Percentiles rank a stretch among this genome's conserved stretches.
These are phyloP conservation scores for Rauvolfia tetraphylla DNA, from an alignment of 257 asterid species.

Conservation along the genomic window DNA sequence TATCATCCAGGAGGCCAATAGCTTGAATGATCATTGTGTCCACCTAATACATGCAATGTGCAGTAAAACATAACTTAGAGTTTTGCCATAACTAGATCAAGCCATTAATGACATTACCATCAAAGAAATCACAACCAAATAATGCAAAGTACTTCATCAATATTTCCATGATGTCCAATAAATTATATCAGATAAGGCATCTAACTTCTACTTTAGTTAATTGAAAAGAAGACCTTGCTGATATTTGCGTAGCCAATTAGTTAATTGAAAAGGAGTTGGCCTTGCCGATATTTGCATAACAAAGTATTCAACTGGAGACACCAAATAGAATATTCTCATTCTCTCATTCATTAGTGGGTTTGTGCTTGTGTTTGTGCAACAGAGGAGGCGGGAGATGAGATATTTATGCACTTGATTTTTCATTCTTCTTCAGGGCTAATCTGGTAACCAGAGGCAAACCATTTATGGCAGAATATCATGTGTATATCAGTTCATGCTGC, in stretches of 20 bases:
- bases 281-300: background rate
- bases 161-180: background rate
- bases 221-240: no score
- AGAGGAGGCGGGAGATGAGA: background rate
- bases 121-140: background rate
- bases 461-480: background rate
- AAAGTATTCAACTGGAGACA: background rate
- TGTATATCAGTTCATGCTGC: background rate
- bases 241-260: no score
- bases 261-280: background rate
- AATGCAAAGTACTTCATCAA: no score
- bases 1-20: constrained; percentile 85
- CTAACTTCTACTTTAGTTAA: background rate
- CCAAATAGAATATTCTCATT: background rate
- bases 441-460: background rate
- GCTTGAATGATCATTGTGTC: constrained; percentile 96
- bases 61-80: background rate
- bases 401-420: background rate
- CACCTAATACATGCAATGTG: constrained; percentile 40
- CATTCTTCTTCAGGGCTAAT: background rate
- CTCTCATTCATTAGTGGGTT: background rate
- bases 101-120: background rate
- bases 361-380: background rate
- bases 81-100: background rate
- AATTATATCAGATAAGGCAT: background rate